Evolutionary conservation across 805 yeast genomes (phyloP).

Genomic region (Jamesozyma lodderae): DNA sequence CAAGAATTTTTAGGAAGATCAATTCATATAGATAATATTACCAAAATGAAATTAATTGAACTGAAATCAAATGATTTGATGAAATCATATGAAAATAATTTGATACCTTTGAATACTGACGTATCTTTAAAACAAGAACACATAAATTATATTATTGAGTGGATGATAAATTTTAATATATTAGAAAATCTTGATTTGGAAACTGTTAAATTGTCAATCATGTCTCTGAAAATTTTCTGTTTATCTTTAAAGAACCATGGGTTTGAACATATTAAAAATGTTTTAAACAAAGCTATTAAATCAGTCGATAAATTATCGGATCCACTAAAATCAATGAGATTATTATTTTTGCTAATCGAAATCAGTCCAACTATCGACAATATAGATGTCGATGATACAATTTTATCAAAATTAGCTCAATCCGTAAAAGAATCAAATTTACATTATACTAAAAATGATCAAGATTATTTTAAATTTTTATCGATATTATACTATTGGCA

Average conservation of each 20-base stretch:
- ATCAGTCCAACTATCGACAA: background rate
- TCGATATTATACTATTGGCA: constrained; percentile 16
- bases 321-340: background rate
- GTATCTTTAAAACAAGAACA: constrained; percentile 12
- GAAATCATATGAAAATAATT: constrained; percentile 34
- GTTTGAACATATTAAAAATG: too few relatives aligned
- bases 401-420: background rate
- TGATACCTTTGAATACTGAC: constrained; percentile 25
- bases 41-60: constrained; percentile 44
- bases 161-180: background rate
- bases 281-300: background rate
- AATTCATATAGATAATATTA: constrained; percentile 23
- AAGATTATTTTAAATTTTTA: constrained; percentile 18
- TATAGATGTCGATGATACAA: constrained; percentile 12
- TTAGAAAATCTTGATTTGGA: constrained; percentile 13
- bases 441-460: background rate
- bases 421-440: background rate
- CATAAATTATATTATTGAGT: background rate
- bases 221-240: too few relatives aligned
- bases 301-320: background rate
- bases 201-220: constrained; percentile 14
- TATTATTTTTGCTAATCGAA: constrained; percentile 1
- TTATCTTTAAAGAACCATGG: too few relatives aligned
- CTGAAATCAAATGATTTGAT: constrained; percentile 42
- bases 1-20: constrained; percentile 76